These are phyloP conservation scores for Atkinsonella hypoxylon DNA, from an alignment of 2,329 filamentous ascomycete genomes.

Conservation along the genomic window DNA sequence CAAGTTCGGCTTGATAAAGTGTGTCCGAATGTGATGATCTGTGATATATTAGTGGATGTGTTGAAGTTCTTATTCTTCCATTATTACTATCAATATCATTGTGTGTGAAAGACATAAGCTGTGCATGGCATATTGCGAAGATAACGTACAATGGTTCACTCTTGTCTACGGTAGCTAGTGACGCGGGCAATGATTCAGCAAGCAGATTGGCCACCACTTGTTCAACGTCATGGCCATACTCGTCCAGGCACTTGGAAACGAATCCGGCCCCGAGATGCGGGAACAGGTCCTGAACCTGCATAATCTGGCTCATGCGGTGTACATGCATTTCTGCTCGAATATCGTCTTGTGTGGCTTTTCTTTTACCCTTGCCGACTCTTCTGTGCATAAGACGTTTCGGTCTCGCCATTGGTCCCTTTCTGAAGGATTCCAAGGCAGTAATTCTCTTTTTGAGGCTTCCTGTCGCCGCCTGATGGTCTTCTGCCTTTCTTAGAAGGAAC, in stretches of 20 bases:
- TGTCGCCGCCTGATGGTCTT: constrained; percentile 35
- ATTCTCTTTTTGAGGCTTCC: constrained; percentile 49
- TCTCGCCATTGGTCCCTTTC: constrained; percentile 39
- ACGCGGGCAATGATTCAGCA: constrained; percentile 59
- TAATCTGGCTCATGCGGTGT: constrained; percentile 73
- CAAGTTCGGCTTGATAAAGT: constrained; percentile 27
- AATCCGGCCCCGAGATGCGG: constrained; percentile 78
- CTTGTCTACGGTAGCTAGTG: constrained; percentile 53
- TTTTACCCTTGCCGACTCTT: constrained; percentile 57
- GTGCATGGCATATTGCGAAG: background rate
- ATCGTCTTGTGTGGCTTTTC: constrained; percentile 26
- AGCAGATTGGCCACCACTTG: constrained; percentile 71
- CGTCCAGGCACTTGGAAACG: constrained; percentile 64
- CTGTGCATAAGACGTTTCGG: constrained; percentile 38
- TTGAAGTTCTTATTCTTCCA: too few relatives aligned
- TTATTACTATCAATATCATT: too few relatives aligned
- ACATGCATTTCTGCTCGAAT: constrained; percentile 48
- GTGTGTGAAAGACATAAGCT: too few relatives aligned
- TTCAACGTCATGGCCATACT: constrained; percentile 68
- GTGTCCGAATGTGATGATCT: constrained; percentile 17
- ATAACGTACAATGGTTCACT: constrained; percentile 47
- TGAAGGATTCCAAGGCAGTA: constrained; percentile 46
- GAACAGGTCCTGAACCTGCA: constrained; percentile 88
- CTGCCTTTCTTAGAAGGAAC: constrained; percentile 44
- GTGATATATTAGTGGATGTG: constrained; percentile 10